Percentiles rank a stretch among this genome's conserved stretches.
Evolutionary conservation across 176 grass and related monocot species (phyloP).

Genomic region (Bromus sterilis): DNA sequence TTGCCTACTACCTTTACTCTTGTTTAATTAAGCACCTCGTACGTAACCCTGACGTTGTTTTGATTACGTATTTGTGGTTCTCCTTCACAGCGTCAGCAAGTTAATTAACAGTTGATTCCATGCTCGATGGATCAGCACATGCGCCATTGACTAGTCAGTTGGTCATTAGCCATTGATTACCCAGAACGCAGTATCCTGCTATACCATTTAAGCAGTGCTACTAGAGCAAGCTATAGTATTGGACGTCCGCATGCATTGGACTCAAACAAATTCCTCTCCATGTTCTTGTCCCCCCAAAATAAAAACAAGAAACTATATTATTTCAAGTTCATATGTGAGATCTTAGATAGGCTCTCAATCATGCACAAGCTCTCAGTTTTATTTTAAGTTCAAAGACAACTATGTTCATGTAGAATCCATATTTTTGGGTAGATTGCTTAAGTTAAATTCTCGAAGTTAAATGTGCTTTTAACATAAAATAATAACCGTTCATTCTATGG

Average conservation of each 20-base stretch:
- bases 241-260: neutral
- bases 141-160: constrained; percentile 1
- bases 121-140: neutral
- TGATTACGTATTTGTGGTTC: constrained; percentile 16
- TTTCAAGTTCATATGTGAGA: neutral
- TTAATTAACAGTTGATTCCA: neutral
- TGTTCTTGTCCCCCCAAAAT: neutral
- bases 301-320: neutral
- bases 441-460: no score
- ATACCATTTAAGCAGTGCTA: neutral
- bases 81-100: constrained; percentile 32
- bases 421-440: no score
- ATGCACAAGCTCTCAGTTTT: neutral
- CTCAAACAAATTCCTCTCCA: neutral
- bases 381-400: neutral
- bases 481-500: no score
- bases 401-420: no score
- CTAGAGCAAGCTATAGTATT: neutral
- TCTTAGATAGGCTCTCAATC: neutral
- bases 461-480: no score
- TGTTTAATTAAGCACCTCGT: constrained; percentile 28
- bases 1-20: constrained; percentile 10
- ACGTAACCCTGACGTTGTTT: constrained; percentile 30
- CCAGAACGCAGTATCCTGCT: neutral
- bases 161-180: neutral